Base-by-base conservation (phyloP, 805 yeast genomes). In the Myxozyma neglecta region DNA sequence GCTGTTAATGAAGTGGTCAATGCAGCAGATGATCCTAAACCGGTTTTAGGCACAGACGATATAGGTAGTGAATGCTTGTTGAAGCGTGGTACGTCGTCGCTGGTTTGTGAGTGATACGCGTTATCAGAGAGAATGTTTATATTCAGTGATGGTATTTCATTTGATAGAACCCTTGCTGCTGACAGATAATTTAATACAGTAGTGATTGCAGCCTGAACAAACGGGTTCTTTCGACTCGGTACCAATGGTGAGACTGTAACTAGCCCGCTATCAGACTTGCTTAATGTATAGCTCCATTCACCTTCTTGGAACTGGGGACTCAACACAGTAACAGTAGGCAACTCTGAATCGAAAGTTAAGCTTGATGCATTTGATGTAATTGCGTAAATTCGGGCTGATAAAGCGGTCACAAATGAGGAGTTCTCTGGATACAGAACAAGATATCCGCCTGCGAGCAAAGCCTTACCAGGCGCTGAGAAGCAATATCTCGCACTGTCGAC, bases 1-100 rank as follows among this genome's bases (percentile, higher is more conserved):
- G 96, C 81, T 0, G 89, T 83, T 1, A 92, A 79, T 1, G 88
- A 92, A 0, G 96, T 83, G 1, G 90, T 96, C 60, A 94, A 79
- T 0, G 97, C 97, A 0, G 99, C 99, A 37, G 97, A 90, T 11
- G 97, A 90, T 0, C 99, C 99, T 53, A 94, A 79, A 0, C 99
- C 99, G 0, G 99, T 94, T 72, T 94, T 94, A 1, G 97, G 85
- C 6, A 91, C 96, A 40, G 87, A 77, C 0, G 82, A 78, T 58
- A 94, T 90, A 14, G 83, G 78, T 29, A 72, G 62, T 0, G 73
- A 58, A 72, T 93, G 97, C 72, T 77, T 86, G 47, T 82, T 75
- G 70, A 92, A 92, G 16, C 71, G 63, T 47, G 29, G 58, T 16
- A 57, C 63, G 24, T 57, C 58, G 44, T 55, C 65, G 43, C 49